Evolutionary conservation across 163 green algal genomes (phyloP).

Genomic region (Scenedesmus sp.): DNA sequence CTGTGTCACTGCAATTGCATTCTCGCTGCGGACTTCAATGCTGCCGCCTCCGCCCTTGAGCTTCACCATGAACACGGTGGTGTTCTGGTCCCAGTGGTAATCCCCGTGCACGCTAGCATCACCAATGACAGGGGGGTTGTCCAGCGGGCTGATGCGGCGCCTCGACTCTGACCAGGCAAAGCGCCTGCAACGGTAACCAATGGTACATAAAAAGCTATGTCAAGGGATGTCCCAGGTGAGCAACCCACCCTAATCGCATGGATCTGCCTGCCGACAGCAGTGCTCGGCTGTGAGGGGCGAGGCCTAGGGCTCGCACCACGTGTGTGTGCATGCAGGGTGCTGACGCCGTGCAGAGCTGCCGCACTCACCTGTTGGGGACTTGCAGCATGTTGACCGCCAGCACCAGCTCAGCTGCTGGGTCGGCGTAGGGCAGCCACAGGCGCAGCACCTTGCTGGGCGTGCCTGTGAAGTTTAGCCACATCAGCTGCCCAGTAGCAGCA

Average conservation of each 20-base stretch:
- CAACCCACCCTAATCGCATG: no score
- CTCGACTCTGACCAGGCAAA: not conserved
- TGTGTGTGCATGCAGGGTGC: not conserved
- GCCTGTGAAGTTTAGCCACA: constrained; percentile 65
- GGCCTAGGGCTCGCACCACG: no score
- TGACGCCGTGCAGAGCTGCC: not conserved
- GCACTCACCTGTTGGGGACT: constrained; percentile 6
- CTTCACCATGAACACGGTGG: constrained; percentile 19
- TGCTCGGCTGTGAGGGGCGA: no score
- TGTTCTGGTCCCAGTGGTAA: constrained; percentile 39
- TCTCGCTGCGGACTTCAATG: constrained; percentile 38
- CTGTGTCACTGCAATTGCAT: constrained; percentile 14
- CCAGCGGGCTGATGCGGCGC: not conserved
- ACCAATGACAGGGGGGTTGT: not conserved
- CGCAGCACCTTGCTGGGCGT: constrained; percentile 56
- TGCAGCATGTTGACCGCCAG: constrained; percentile 32
- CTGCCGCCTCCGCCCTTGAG: not conserved
- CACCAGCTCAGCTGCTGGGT: constrained; percentile 26
- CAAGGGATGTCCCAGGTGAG: no score
- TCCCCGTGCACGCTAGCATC: not conserved
- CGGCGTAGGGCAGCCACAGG: constrained; percentile 47
- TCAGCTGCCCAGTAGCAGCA: constrained; percentile 7
- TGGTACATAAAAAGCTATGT: no score
- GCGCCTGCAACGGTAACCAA: not conserved
- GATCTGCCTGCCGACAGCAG: no score